phyloP scores from a whole-genome alignment of 2,329 filamentous ascomycete genomes.

The Acrocalymma vagum region DNA sequence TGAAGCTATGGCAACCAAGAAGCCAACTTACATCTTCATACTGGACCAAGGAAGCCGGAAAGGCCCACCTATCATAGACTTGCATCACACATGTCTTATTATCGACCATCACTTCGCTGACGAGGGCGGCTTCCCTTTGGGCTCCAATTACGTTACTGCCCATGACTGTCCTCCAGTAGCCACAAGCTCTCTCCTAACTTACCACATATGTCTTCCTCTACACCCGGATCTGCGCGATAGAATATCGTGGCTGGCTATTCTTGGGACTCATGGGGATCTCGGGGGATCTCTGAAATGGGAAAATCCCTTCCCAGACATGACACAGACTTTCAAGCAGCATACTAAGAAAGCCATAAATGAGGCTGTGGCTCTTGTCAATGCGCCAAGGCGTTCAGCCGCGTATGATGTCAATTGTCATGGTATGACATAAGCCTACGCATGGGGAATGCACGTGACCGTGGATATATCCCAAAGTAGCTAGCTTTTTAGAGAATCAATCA shows the following conservation, averaged over 20 bases:
- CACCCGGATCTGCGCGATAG: constrained; percentile 62
- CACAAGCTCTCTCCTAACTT: constrained; percentile 70
- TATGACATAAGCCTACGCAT: too few species aligned
- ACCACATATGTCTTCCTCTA: constrained; percentile 67
- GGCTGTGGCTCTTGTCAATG: constrained; percentile 71
- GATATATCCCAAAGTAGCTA: too few species aligned
- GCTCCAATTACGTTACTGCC: constrained; percentile 65
- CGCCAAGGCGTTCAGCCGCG: constrained; percentile 68
- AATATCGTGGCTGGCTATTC: constrained; percentile 66
- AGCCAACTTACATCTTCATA: constrained; percentile 68
- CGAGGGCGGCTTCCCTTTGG: constrained; percentile 66
- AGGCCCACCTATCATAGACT: constrained; percentile 62
- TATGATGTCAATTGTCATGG: constrained; percentile 68
- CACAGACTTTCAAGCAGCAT: constrained; percentile 64
- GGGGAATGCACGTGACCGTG: too few species aligned
- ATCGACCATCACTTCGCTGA: constrained; percentile 71
- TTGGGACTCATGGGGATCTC: constrained; percentile 73
- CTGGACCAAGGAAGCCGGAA: constrained; percentile 71
- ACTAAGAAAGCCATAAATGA: constrained; percentile 70
- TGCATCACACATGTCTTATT: constrained; percentile 61
- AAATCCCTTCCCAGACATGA: constrained; percentile 73
- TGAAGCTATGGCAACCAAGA: constrained; percentile 57
- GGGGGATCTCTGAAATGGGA: constrained; percentile 72
- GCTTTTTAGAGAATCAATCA: too few species aligned
- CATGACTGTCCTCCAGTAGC: constrained; percentile 72